Base-by-base conservation (phyloP, 805 yeast genomes). In the Pichia thaimueangensis region DNA sequence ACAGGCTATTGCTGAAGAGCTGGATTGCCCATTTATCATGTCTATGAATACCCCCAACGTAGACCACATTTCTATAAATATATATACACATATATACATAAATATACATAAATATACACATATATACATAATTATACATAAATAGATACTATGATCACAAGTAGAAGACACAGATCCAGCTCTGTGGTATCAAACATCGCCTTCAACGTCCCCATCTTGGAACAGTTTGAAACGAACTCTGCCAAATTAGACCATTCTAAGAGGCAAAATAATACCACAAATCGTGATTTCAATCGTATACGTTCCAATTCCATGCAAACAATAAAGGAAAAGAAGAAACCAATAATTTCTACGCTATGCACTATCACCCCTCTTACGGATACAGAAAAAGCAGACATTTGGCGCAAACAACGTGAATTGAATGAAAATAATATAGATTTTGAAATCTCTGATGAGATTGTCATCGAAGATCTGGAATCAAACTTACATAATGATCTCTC, bases 181-280 rank as follows among this genome's bases (percentile, higher is more conserved):
- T 80, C 88, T 2, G 72, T 80, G 47, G 86, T 81, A 1, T 77
- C 77, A 39, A 61, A 66, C 24, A 78, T 81, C 36, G 87, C 87
- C 0, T 59, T 70, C 34, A 74, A 71, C 28, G 67, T 70, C 9
- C 79, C 80, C 2, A 60, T 62, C 17, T 48, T 58, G 3, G 67
- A 68, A 8, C 47, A 42, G 6, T 33, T 42, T 11, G 42, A 42
- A 9, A n/a, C 16, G 19, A 29, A 19, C 31, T 29, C 16, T n/a
- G 31, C 31, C 13, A n/a, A 29, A 6, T 9, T 25, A 7, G n/a
- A 19, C 31, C 16, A 16, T n/a, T n/a, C n/a, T n/a, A n/a, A n/a
- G n/a, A n/a, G n/a, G n/a, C n/a, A n/a, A n/a, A n/a, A n/a, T n/a
- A n/a, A n/a, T n/a, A n/a, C n/a, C n/a, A n/a, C n/a, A n/a, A n/a